A percentile compares a stretch with the other conserved stretches of the same genome.
Conservation (phyloP, 2,329 filamentous ascomycete species). For the Teratosphaeria gauchensis region DNA sequence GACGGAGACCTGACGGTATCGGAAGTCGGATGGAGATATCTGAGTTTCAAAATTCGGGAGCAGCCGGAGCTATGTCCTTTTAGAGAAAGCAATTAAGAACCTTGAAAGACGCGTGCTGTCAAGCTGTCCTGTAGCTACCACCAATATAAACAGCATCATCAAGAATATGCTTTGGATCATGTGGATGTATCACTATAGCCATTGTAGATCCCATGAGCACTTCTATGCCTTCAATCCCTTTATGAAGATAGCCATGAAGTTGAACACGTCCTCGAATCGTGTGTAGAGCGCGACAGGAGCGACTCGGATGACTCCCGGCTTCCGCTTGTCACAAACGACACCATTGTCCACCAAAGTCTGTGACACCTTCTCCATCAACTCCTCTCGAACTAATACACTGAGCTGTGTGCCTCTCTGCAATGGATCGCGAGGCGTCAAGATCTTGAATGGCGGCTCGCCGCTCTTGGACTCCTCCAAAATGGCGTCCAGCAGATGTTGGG, state of each 20-base stretch:
- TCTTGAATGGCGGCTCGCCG: conserved; percentile 28
- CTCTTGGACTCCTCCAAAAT: conserved; percentile 7
- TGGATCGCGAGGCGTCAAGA: conserved; percentile 61
- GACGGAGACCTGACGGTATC: neutral
- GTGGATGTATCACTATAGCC: neutral
- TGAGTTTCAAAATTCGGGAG: neutral
- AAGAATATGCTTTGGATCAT: neutral
- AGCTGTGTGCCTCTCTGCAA: conserved; percentile 50
- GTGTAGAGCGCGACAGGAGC: conserved; percentile 81
- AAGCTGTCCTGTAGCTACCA: too few relatives aligned
- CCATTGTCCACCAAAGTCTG: conserved; percentile 55
- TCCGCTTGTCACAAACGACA: conserved; percentile 72
- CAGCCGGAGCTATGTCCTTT: neutral
- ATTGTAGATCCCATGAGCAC: neutral
- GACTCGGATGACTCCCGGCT: conserved; percentile 74
- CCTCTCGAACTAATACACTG: conserved; percentile 59
- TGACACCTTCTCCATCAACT: conserved; percentile 59
- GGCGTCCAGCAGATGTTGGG: conserved; percentile 54
- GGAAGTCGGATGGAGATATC: neutral
- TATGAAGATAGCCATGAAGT: conserved; percentile 48
- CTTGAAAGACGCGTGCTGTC: neutral
- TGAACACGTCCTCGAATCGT: conserved; percentile 62
- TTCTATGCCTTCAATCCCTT: conserved; percentile 25
- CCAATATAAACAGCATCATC: neutral
- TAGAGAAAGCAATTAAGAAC: neutral